Conservation (phyloP, 345 rosid species). For the Arabidopsis suecica region DNA sequence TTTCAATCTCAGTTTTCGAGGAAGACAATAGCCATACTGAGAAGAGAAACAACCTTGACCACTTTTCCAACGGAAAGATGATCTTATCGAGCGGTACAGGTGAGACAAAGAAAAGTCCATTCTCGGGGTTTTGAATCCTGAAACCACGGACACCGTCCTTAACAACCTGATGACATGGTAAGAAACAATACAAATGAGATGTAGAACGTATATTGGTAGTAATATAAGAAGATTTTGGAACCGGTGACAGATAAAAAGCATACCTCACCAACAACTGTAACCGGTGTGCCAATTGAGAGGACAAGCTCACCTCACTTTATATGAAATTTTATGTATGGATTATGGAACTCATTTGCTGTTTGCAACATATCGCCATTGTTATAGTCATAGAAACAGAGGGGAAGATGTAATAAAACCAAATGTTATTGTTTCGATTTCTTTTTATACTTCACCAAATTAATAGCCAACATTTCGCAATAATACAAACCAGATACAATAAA, state of each 20-base stretch:
- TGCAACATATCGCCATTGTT: not conserved
- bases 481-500: constrained; percentile 3
- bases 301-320: constrained; percentile 50
- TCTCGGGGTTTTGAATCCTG: constrained; percentile 33
- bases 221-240: no score
- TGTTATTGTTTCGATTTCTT: no score
- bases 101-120: constrained; percentile 69
- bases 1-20: not conserved
- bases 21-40: not conserved
- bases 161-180: constrained; percentile 37
- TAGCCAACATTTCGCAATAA: not conserved
- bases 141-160: constrained; percentile 76
- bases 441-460: not conserved
- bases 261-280: constrained; percentile 75
- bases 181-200: constrained; percentile 29
- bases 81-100: constrained; percentile 39
- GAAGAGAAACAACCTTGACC: constrained; percentile 65
- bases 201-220: no score
- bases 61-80: constrained; percentile 69
- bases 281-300: constrained; percentile 55
- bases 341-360: not conserved
- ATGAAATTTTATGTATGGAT: no score
- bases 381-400: not conserved
- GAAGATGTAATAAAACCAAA: not conserved
- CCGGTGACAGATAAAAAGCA: not conserved